Evolutionary conservation across 495 filamentous ascomycete genomes (phyloP).

Genomic region (Bathelium albidoporum): DNA sequence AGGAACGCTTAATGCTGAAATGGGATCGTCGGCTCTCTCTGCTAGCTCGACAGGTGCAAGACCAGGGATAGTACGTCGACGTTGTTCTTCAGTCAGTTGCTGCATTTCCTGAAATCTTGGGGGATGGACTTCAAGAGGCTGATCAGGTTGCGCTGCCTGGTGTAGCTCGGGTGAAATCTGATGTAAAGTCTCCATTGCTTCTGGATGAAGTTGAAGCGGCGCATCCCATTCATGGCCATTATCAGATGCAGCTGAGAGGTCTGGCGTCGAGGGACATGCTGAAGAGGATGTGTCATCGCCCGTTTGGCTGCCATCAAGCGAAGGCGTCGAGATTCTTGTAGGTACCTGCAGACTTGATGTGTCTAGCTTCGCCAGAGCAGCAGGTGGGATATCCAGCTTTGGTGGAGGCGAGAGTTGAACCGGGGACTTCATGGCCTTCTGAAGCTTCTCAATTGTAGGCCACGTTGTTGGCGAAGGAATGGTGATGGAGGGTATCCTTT

Average conservation of each 20-base stretch:
- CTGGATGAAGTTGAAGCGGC: slow-evolving; percentile 65
- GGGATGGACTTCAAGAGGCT: slow-evolving; percentile 38
- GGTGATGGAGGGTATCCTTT: slow-evolving; percentile 53
- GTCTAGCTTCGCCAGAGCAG: slow-evolving; percentile 55
- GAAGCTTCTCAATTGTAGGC: slow-evolving; percentile 44
- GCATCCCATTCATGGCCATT: slow-evolving; percentile 42
- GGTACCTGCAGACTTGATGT: slow-evolving; percentile 47
- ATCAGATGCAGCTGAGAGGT: slow-evolving; percentile 48
- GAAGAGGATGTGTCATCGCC: slow-evolving; percentile 74
- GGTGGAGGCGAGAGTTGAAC: slow-evolving; percentile 66
- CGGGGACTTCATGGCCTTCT: slow-evolving; percentile 46
- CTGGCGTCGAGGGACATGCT: slow-evolving; percentile 72
- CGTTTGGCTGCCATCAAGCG: slow-evolving; percentile 75
- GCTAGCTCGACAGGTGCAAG: slow-evolving; percentile 20
- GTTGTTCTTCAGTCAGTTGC: slow-evolving; percentile 21
- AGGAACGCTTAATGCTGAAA: slow-evolving; percentile 58
- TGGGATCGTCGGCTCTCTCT: slow-evolving; percentile 42
- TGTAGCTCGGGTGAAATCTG: slow-evolving; percentile 53
- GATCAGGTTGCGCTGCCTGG: slow-evolving; percentile 39
- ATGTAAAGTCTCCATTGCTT: slow-evolving; percentile 65
- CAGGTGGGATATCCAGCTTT: slow-evolving; percentile 68
- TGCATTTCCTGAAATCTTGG: slow-evolving; percentile 30
- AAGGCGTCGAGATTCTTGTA: slow-evolving; percentile 68
- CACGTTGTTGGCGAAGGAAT: slow-evolving; percentile 58
- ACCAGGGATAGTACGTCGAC: slow-evolving; percentile 16